phyloP scores from a whole-genome alignment of 208 protist species.

The Kentomonas sorsogonicus region DNA sequence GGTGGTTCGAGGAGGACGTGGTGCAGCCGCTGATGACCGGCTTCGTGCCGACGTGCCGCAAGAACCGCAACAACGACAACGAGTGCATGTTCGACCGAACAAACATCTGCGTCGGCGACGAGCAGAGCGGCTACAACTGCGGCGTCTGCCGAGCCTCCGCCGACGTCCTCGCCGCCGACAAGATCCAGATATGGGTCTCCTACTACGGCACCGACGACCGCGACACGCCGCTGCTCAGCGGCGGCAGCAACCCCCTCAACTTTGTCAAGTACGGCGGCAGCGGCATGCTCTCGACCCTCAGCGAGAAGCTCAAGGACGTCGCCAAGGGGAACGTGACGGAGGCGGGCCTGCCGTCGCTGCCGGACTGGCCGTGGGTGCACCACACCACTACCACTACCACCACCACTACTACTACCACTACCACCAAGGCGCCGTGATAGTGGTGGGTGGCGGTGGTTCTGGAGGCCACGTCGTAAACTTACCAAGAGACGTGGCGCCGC shows the following conservation, averaged over 20 bases:
- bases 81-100: conserved; percentile 39
- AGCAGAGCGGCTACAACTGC: conserved; percentile 67
- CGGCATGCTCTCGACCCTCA: conserved; percentile 22
- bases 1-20: conserved; percentile 6
- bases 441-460: no score
- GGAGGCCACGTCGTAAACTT: no score
- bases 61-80: conserved; percentile 24
- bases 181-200: conserved; percentile 51
- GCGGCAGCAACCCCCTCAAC: conserved; percentile 67
- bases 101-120: conserved; percentile 56
- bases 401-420: no score
- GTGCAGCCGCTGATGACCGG: conserved; percentile 62
- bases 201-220: conserved; percentile 78
- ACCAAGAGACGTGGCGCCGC: no score
- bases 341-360: no score
- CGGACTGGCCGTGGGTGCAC: no score
- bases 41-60: conserved; percentile 67
- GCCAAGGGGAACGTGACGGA: no score
- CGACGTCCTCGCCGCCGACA: conserved; percentile 14
- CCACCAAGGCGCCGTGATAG: no score
- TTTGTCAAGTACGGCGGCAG: conserved; percentile 36
- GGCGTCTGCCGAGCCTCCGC: conserved; percentile 34
- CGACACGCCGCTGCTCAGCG: conserved; percentile 37
- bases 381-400: no score
- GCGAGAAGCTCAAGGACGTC: conserved; percentile 18